Base-by-base conservation (phyloP, 306 rosid species). In the Alnus rubra region DNA sequence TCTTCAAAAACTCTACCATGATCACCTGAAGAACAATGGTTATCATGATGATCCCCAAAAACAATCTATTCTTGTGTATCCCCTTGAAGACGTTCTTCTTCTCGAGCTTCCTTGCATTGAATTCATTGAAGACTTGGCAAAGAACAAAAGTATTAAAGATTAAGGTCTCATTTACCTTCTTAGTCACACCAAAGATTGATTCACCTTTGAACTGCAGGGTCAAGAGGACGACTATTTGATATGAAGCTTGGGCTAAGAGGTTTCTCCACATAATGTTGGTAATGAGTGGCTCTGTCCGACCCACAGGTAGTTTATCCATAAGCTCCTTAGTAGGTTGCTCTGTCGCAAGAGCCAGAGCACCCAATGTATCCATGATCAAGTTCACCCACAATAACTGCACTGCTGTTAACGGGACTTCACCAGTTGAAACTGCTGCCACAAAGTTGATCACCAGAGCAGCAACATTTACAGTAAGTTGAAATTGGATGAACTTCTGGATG, bases 191-290 rank as follows among this genome's bases (percentile, higher is more conserved):
- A 52, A 79, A 79, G 48, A 79, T 79, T 2, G 68, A 53, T 30
- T 73, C 67, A 9, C 82, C 82, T 28, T 28, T 50, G 67, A 79
- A 79, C 30, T 79, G 74, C 5, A 79, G 10, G 0, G 78, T 79
- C 35, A 79, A 3, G 0, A 79, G 78, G 69, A 79, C 47, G 2
- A 51, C 59, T 42, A 79, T 72, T 9, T 79, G 82, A 18, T 73
- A 79, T 1, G 73, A 51, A 9, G 82, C 82, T 73, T 79, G 82
- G n/a, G 78, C 33, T 52, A 79, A 5, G 7, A 79, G 67, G 33
- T 79, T 79, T 33, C 78, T 62, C 82, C 82, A 79, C 82, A 79
- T 79, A 2, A 73, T 48, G 67, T 79, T 79, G 44, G 82, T 79
- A 59, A 79, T 79, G 16, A 79, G 78, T 37, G 82, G 82, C n/a